Evolutionary conservation across 2,329 filamentous ascomycete species (phyloP), one percentile per base, ranked within the genome.

Genomic region (Akanthomyces uredinophilus): DNA sequence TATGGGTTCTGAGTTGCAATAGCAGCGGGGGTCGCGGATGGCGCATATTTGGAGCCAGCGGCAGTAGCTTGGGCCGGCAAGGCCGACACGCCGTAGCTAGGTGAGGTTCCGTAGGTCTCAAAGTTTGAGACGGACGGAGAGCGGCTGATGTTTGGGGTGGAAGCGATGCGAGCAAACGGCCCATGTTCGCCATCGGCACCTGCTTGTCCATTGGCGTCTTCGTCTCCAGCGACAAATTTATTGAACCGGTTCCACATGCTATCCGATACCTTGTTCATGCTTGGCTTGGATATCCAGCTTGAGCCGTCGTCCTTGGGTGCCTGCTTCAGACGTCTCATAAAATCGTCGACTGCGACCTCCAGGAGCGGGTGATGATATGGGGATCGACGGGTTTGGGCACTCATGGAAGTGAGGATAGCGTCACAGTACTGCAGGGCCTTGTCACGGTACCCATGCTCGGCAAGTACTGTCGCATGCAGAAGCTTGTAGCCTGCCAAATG

Each of bases 391-490:
- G 92, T 96, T 67, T 91, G 92, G 5, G 90, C 85, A 55, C 87
- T 90, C 65, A 96, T 89, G 0, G 90, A 86, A 14, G 83, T 77
- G 41, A 84, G 83, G 67, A 99, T 93, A 7, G 87, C 83, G 68
- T 98, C 94, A 73, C 93, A 97, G 70, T 99, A 99, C 63, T 91
- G 87, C 69, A 96, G 83, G 1, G 96, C 93, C 74, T 96, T 93
- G 53, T 88, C 84, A 64, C 87, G 86, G 67, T 88, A 84, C 1
- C 96, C 96, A 69, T 90, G 86, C 67, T 97, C 94, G 18, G 94
- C 91, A 53, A 99, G 81, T 14, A 86, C 83, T 69, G 89, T 85
- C 8, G 95, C 95, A 74, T 97, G 90, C 61, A 95, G 87, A 47
- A 98, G 81, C 75, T 98, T 99, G 81, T 96, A 98, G 1, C 88